A percentile compares a stretch with the other conserved stretches of the same genome.
Evolutionary conservation across 2,329 filamentous ascomycete species (phyloP).

Genomic region (Colletotrichum chlorophyti): DNA sequence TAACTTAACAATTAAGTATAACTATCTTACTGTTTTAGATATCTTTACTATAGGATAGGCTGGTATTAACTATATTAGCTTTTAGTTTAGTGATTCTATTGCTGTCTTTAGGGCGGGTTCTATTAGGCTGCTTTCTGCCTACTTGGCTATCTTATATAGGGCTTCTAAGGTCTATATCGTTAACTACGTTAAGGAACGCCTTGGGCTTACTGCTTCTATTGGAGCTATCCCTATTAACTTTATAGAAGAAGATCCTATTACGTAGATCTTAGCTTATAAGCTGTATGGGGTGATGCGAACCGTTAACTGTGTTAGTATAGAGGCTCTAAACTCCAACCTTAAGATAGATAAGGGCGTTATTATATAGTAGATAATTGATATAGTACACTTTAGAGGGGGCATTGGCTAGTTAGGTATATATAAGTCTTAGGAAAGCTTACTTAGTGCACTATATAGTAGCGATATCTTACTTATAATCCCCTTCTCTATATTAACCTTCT

Average conservation of each 20-base stretch:
- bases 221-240: conserved; percentile 33
- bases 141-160: conserved; percentile 33
- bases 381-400: conserved; percentile 25
- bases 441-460: conserved; percentile 24
- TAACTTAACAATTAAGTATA: conserved; percentile 65
- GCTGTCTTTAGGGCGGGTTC: conserved; percentile 70
- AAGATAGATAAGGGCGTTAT: conserved; percentile 24
- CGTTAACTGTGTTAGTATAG: conserved; percentile 31
- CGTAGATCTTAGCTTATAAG: conserved; percentile 29
- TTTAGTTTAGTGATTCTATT: conserved; percentile 64
- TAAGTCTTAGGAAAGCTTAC: conserved; percentile 4
- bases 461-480: conserved; percentile 11
- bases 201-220: conserved; percentile 29
- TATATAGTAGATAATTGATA: too few species aligned
- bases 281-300: conserved; percentile 28
- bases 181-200: conserved; percentile 31
- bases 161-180: conserved; percentile 31
- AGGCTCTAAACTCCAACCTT: conserved; percentile 28
- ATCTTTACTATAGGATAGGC: conserved; percentile 61
- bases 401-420: conserved; percentile 34
- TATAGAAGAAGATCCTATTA: conserved; percentile 7
- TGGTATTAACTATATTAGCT: conserved; percentile 61
- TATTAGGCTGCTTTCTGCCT: conserved; percentile 61
- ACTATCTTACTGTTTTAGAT: conserved; percentile 58
- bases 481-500: conserved; percentile 31